Conservation (phyloP, 1,284 basidiomycete species). For the Boletellus sp. region DNA sequence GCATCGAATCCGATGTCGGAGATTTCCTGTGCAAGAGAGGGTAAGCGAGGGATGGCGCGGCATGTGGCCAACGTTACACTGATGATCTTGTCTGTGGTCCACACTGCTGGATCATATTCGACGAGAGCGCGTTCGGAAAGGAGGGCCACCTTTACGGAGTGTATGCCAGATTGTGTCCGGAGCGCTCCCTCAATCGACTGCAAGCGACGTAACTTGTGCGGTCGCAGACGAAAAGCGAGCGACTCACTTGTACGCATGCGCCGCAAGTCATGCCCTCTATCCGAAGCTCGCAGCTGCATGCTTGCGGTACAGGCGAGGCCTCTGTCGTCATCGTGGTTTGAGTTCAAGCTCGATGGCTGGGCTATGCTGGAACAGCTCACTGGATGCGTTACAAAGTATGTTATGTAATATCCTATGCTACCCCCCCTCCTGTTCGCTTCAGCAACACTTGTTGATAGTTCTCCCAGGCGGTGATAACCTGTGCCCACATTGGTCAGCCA, state of each 20-base stretch:
- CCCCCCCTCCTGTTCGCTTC: conserved; percentile 33
- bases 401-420: conserved; percentile 15
- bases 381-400: conserved; percentile 1
- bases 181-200: conserved; percentile 93
- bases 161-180: conserved; percentile 79
- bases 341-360: too few relatives aligned
- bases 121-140: conserved; percentile 91
- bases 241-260: conserved; percentile 80
- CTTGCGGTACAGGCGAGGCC: conserved; percentile 5
- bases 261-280: conserved; percentile 93
- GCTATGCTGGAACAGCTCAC: too few relatives aligned
- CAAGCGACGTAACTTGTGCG: background rate
- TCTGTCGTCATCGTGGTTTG: too few relatives aligned
- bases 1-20: conserved; percentile 93
- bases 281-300: conserved; percentile 64
- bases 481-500: background rate
- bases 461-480: conserved; percentile 74
- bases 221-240: background rate
- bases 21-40: conserved; percentile 60
- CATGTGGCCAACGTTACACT: conserved; percentile 46
- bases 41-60: conserved; percentile 10
- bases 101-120: conserved; percentile 81
- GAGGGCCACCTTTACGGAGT: conserved; percentile 87
- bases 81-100: conserved; percentile 79
- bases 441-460: conserved; percentile 66